phyloP scores from a whole-genome alignment of 2,329 filamentous ascomycete genomes.

The Talaromyces pinophilus region DNA sequence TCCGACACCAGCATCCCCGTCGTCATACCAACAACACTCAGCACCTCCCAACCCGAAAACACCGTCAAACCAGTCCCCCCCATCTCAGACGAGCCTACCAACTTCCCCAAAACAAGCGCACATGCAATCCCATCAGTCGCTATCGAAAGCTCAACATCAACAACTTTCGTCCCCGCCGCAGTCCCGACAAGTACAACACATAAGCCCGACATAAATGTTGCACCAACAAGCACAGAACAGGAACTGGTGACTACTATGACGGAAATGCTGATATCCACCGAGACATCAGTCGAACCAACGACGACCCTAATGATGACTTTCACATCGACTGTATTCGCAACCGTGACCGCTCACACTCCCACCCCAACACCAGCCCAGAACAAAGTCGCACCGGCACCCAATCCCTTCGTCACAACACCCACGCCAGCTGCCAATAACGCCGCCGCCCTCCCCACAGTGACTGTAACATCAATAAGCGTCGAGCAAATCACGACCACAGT shows the following conservation, averaged over 20 bases:
- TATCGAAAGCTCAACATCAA: conserved; percentile 10
- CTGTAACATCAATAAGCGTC: neutral
- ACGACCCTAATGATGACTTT: conserved; percentile 5
- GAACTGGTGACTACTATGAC: neutral
- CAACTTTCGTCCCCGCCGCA: neutral
- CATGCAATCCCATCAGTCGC: neutral
- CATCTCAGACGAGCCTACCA: neutral
- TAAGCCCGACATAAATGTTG: neutral
- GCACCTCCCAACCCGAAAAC: neutral
- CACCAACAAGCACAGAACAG: neutral
- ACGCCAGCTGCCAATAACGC: neutral
- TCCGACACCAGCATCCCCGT: neutral
- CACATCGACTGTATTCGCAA: conserved; percentile 8
- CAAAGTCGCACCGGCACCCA: neutral
- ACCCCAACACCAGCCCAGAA: neutral
- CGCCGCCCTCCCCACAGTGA: neutral
- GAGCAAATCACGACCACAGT: neutral
- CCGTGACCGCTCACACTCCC: neutral
- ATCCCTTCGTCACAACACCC: neutral
- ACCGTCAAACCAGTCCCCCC: neutral
- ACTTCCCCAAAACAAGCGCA: neutral
- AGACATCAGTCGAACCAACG: conserved; percentile 6
- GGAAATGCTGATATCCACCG: neutral
- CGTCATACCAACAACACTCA: neutral
- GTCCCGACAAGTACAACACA: neutral